These are phyloP conservation scores for Haplosporangium sp. DNA, from an alignment of 371 early-diverging fungal genomes.

Conservation along the genomic window DNA sequence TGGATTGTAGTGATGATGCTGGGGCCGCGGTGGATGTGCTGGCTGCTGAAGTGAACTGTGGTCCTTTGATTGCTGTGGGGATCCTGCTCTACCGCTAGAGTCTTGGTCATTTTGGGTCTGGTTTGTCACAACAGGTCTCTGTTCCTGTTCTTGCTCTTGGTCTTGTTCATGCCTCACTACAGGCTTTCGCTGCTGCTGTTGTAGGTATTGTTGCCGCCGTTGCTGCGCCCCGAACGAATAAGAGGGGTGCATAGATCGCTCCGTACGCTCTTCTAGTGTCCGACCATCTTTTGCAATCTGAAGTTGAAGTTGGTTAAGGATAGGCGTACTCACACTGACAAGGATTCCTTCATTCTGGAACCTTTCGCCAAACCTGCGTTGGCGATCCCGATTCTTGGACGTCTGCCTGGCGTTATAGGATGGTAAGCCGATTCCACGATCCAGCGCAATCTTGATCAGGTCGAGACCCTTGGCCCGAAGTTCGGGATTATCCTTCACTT, in stretches of 20 bases:
- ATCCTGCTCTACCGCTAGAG: too few species aligned
- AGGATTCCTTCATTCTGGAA: slow-evolving; percentile 11
- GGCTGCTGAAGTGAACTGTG: too few species aligned
- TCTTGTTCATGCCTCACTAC: slow-evolving; percentile 4
- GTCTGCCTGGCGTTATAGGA: slow-evolving; percentile 11
- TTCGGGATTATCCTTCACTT: slow-evolving; percentile 8
- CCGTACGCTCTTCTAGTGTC: too few species aligned
- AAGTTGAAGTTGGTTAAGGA: slow-evolving; percentile 14
- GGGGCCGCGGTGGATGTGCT: neutral
- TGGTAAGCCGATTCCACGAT: slow-evolving; percentile 38
- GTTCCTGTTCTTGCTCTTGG: neutral
- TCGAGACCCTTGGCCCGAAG: slow-evolving; percentile 34
- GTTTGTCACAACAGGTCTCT: too few species aligned
- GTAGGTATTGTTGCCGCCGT: neutral
- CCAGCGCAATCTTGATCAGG: slow-evolving; percentile 39
- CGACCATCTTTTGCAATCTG: slow-evolving; percentile 33
- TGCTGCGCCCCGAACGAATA: too few species aligned
- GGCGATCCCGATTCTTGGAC: too few species aligned
- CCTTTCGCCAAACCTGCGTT: too few species aligned
- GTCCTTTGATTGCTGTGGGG: slow-evolving; percentile 3
- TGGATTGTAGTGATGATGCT: slow-evolving; percentile 4
- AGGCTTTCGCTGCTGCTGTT: slow-evolving; percentile 3
- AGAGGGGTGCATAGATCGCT: too few species aligned
- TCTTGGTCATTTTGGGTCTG: too few species aligned
- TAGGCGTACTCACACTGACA: slow-evolving; percentile 31